Conservation (phyloP, 768 basidiomycete genomes). For the Peribolospora baueri region DNA sequence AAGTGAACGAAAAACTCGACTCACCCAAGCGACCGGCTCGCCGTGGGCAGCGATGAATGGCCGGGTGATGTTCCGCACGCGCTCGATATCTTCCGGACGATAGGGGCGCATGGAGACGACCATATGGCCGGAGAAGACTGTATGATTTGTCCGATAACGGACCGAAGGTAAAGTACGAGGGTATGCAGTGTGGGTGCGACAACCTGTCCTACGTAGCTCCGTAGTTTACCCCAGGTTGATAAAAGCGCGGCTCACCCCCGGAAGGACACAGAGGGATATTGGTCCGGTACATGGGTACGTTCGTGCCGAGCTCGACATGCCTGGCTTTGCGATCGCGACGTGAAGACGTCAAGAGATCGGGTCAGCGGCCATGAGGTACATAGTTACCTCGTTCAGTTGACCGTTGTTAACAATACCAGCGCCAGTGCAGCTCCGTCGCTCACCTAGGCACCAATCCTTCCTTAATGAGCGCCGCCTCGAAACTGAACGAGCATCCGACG, state of each 20-base stretch:
- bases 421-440: no score
- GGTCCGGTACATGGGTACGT: conserved; percentile 13
- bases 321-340: not conserved
- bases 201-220: not conserved
- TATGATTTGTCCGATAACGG: no score
- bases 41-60: conserved; percentile 14
- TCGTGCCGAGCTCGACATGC: conserved; percentile 10
- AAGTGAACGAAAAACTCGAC: not conserved
- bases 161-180: not conserved
- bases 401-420: no score
- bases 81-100: conserved; percentile 1
- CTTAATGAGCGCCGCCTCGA: conserved; percentile 12
- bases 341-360: no score
- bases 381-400: no score
- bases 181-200: not conserved
- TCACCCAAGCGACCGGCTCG: conserved; percentile 14
- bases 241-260: conserved; percentile 5
- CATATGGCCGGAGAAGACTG: conserved; percentile 12
- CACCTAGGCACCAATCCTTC: conserved; percentile 4
- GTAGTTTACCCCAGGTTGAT: not conserved
- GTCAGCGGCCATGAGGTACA: no score
- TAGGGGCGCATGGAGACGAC: conserved; percentile 18
- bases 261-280: conserved; percentile 3
- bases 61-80: conserved; percentile 8
- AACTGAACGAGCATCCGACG: conserved; percentile 16